Percentiles rank a stretch among this genome's conserved stretches.
These are phyloP conservation scores for Hypericum perforatum DNA, from an alignment of 345 rosid species.

Conservation along the genomic window DNA sequence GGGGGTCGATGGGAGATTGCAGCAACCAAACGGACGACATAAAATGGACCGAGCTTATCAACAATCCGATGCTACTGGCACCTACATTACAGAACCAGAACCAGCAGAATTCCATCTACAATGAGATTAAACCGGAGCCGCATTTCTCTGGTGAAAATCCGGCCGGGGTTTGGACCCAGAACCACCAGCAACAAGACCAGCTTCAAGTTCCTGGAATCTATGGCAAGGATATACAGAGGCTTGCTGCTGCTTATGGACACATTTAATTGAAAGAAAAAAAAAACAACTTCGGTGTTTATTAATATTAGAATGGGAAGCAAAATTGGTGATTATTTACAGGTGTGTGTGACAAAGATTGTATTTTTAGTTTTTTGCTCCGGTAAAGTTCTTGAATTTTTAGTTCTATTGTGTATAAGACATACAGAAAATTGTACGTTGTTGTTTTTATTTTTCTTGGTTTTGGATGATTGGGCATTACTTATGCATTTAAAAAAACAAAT, in stretches of 20 bases:
- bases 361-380: too few relatives aligned
- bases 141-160: slow-evolving; percentile 34
- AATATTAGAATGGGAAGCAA: too few relatives aligned
- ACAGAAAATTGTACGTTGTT: too few relatives aligned
- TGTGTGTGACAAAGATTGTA: too few relatives aligned
- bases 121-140: slow-evolving; percentile 64
- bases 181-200: slow-evolving; percentile 1
- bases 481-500: too few relatives aligned
- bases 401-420: too few relatives aligned
- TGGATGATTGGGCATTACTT: too few relatives aligned
- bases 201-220: background rate
- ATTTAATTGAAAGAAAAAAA: background rate
- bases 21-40: slow-evolving; percentile 30
- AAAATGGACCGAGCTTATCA: slow-evolving; percentile 40
- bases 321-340: too few relatives aligned
- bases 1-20: slow-evolving; percentile 46
- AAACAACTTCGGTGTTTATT: background rate
- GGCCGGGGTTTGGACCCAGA: slow-evolving; percentile 15
- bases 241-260: slow-evolving; percentile 5
- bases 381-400: too few relatives aligned
- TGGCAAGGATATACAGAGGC: slow-evolving; percentile 4
- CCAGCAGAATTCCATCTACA: slow-evolving; percentile 36
- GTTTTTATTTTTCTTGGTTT: too few relatives aligned
- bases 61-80: slow-evolving; percentile 37
- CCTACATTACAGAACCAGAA: slow-evolving; percentile 52